Evolutionary conservation across 225 moss, liverwort and hornwort species (phyloP).

Genomic region (Bryoerythrophyllum caledonicum): DNA sequence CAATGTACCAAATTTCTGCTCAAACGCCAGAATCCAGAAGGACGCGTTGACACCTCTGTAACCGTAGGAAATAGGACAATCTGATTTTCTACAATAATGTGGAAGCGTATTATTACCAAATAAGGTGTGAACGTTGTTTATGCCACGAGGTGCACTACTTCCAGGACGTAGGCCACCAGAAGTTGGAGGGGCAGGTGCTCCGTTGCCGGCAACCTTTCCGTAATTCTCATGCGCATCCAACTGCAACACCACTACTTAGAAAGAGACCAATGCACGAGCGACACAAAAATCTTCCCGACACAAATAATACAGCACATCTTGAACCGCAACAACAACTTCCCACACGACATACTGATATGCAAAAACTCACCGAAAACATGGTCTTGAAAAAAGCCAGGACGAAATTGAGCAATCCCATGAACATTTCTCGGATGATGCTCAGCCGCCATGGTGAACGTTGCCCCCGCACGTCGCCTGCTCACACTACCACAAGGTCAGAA

Average conservation of each 20-base stretch:
- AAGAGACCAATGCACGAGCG: not conserved
- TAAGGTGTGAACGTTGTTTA: conserved; percentile 56
- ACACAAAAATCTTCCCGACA: not conserved
- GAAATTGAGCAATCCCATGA: conserved; percentile 41
- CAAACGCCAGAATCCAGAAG: not conserved
- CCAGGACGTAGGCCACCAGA: conserved; percentile 35
- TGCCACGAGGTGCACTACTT: conserved; percentile 44
- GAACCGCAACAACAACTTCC: not conserved
- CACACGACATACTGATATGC: not conserved
- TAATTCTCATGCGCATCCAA: conserved; percentile 54
- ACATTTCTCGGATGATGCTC: conserved; percentile 40
- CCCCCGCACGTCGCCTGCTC: conserved; percentile 48
- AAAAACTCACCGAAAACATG: conserved; percentile 55
- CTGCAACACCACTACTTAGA: conserved; percentile 31
- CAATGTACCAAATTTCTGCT: not conserved
- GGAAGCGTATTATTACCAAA: conserved; percentile 42
- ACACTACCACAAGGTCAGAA: conserved; percentile 22
- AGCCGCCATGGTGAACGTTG: conserved; percentile 45
- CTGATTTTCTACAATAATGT: not conserved
- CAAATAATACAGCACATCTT: not conserved
- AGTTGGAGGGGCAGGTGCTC: conserved; percentile 33
- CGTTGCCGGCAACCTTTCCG: conserved; percentile 36
- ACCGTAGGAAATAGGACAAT: not conserved
- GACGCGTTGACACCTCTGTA: not conserved
- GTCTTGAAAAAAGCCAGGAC: conserved; percentile 52